Evolutionary conservation across 345 rosid genomes (phyloP).

Genomic region (Atalantia buxifolia): DNA sequence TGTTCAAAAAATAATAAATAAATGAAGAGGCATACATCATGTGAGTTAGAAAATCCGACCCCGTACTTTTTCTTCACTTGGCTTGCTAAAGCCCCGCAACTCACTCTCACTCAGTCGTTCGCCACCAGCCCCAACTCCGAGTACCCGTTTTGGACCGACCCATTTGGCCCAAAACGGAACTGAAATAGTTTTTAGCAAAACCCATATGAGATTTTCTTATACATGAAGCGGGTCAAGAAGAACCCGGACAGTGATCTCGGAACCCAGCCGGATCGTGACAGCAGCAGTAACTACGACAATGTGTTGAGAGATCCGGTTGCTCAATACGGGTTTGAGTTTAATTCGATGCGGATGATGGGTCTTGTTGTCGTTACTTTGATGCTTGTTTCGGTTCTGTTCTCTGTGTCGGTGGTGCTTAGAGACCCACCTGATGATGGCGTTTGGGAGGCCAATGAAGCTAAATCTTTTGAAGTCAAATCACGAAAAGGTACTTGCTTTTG

Average conservation of each 20-base stretch:
- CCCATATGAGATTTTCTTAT: background rate
- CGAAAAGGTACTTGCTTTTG: constrained; percentile 25
- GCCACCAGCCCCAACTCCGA: background rate
- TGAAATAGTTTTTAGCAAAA: background rate
- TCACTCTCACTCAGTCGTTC: background rate
- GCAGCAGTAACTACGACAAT: background rate
- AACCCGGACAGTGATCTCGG: constrained; percentile 17
- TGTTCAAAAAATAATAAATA: too few relatives aligned
- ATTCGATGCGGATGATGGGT: constrained; percentile 37
- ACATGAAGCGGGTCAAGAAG: constrained; percentile 39
- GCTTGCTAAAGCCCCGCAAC: background rate
- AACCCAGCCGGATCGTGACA: constrained; percentile 21
- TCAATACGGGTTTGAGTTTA: constrained; percentile 16
- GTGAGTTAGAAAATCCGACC: background rate
- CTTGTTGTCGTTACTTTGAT: constrained; percentile 28
- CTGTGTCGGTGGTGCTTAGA: constrained; percentile 39
- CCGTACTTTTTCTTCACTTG: background rate
- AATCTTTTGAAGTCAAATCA: constrained; percentile 8
- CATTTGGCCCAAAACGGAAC: background rate
- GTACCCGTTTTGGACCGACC: background rate
- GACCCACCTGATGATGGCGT: constrained; percentile 43
- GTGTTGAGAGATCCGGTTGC: constrained; percentile 26
- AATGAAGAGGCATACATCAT: background rate
- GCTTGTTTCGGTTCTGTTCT: constrained; percentile 38
- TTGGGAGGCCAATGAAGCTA: constrained; percentile 18